Evolutionary conservation across 1,284 basidiomycete genomes (phyloP).

Genomic region (Cystobasidiaceae sp.): DNA sequence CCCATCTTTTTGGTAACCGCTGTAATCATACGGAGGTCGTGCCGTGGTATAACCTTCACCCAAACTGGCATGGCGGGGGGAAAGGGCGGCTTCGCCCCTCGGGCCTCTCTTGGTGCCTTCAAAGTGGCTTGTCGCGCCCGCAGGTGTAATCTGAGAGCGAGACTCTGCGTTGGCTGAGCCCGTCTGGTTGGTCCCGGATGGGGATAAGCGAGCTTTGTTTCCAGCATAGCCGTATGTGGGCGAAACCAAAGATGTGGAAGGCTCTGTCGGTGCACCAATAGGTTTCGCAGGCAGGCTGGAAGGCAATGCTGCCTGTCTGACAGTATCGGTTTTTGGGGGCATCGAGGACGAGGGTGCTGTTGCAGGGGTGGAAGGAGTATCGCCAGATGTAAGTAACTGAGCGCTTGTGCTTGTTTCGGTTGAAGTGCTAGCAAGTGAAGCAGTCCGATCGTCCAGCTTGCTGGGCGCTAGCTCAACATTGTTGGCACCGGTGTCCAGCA

Average conservation of each 20-base stretch:
- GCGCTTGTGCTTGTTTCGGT: neutral
- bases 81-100: no score
- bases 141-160: no score
- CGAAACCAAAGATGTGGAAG: neutral
- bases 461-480: neutral
- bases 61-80: no score
- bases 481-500: neutral
- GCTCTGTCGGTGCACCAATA: neutral
- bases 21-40: no score
- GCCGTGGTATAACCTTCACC: no score
- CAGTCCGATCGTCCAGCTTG: neutral
- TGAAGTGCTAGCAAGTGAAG: neutral
- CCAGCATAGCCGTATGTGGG: neutral
- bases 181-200: no score
- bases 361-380: neutral
- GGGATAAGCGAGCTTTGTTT: neutral
- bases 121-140: no score
- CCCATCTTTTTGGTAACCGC: no score
- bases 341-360: neutral
- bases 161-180: no score
- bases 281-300: conserved; percentile 11
- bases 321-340: neutral
- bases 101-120: no score
- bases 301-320: neutral
- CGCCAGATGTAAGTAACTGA: neutral